Evolutionary conservation across 306 rosid species (phyloP).

Genomic region (Quercus cerris): DNA sequence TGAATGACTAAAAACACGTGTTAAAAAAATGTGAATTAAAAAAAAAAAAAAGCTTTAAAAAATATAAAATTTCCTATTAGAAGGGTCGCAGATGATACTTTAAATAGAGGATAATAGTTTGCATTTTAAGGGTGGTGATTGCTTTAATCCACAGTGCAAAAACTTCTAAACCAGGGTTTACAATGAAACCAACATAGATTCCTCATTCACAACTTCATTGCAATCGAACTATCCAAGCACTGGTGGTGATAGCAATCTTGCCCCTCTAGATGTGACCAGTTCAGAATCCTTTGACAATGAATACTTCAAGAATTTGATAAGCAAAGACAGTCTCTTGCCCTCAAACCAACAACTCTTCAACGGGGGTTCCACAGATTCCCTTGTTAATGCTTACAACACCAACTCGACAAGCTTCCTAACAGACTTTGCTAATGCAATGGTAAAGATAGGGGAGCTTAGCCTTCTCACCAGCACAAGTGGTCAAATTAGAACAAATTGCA

Average conservation of each 20-base stretch:
- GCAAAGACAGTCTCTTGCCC: constrained; percentile 46
- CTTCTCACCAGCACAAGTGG: constrained; percentile 55
- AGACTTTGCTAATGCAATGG: constrained; percentile 57
- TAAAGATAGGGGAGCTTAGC: constrained; percentile 58
- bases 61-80: too few species aligned
- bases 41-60: too few species aligned
- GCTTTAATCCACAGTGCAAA: too few species aligned
- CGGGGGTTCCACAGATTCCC: constrained; percentile 48
- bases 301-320: constrained; percentile 48
- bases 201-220: too few species aligned
- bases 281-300: constrained; percentile 47
- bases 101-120: too few species aligned
- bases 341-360: constrained; percentile 55
- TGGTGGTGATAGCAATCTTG: constrained; percentile 32
- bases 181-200: too few species aligned
- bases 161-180: too few species aligned
- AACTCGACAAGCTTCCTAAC: constrained; percentile 22
- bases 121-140: too few species aligned
- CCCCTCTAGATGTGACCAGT: constrained; percentile 39
- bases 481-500: constrained; percentile 46
- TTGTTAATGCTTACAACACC: constrained; percentile 32
- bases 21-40: too few species aligned
- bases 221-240: too few species aligned
- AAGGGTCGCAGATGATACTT: too few species aligned
- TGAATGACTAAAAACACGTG: too few species aligned